Percentiles rank a stretch among this genome's conserved stretches.
Conservation (phyloP, 108 stramenopile species). For the Conticribra weissflogii region DNA sequence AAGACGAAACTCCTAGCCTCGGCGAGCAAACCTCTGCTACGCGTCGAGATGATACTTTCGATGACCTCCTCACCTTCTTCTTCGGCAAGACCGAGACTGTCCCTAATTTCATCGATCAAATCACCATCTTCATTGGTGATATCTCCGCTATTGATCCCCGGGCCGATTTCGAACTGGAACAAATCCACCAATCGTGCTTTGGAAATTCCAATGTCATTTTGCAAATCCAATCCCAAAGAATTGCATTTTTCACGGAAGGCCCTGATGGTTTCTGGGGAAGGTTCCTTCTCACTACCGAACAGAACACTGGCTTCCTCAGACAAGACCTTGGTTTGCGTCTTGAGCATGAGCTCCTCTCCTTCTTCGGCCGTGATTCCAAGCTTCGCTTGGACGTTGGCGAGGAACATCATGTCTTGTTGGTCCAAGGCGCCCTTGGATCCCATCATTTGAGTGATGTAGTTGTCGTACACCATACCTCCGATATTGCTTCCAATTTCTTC, state of each 20-base stretch:
- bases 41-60: slow-evolving; percentile 53
- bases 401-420: slow-evolving; percentile 95
- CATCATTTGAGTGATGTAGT: slow-evolving; percentile 82
- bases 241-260: slow-evolving; percentile 91
- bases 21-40: slow-evolving; percentile 56
- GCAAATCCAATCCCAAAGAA: slow-evolving; percentile 82
- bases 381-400: slow-evolving; percentile 86
- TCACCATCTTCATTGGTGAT: slow-evolving; percentile 78
- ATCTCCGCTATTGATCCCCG: slow-evolving; percentile 75
- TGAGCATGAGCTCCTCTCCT: slow-evolving; percentile 71
- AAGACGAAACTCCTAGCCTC: slow-evolving; percentile 62
- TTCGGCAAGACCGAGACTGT: slow-evolving; percentile 73
- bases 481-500: slow-evolving; percentile 81
- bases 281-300: slow-evolving; percentile 48
- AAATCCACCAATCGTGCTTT: slow-evolving; percentile 63
- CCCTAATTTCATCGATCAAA: slow-evolving; percentile 75
- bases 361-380: slow-evolving; percentile 78
- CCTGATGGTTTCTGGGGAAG: slow-evolving; percentile 65
- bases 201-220: slow-evolving; percentile 76
- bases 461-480: slow-evolving; percentile 85
- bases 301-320: slow-evolving; percentile 73
- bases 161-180: slow-evolving; percentile 80
- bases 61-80: slow-evolving; percentile 82
- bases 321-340: slow-evolving; percentile 86
- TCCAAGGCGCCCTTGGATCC: slow-evolving; percentile 81